A percentile compares a stretch with the other conserved stretches of the same genome.
Evolutionary conservation across 768 basidiomycete genomes (phyloP).

Genomic region (Dictyophora rubrovolvata): DNA sequence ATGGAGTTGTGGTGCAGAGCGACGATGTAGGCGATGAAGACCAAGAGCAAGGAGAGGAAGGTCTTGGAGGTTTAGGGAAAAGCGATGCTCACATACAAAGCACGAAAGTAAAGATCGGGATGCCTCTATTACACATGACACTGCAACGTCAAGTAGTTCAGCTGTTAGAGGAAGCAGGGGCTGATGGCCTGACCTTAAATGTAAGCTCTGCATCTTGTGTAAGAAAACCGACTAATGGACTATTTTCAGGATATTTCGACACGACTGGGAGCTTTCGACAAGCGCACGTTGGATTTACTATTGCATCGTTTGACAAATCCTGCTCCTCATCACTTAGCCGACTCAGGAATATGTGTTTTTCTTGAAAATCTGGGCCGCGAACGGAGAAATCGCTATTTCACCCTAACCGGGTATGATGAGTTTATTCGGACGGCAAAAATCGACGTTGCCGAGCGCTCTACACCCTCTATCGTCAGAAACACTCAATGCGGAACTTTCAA

Average conservation of each 20-base stretch:
- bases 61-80: conserved; percentile 21
- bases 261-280: conserved; percentile 61
- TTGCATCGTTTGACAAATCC: conserved; percentile 57
- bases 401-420: conserved; percentile 53
- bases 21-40: conserved; percentile 17
- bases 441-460: conserved; percentile 30
- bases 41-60: conserved; percentile 36
- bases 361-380: conserved; percentile 82
- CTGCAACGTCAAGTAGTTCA: conserved; percentile 76
- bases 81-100: background rate
- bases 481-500: conserved; percentile 46
- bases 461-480: conserved; percentile 35
- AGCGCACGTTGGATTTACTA: conserved; percentile 74
- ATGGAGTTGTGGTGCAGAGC: conserved; percentile 16
- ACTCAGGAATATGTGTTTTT: conserved; percentile 57
- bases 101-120: background rate
- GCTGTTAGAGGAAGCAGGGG: conserved; percentile 57
- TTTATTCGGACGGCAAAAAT: conserved; percentile 59
- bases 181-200: conserved; percentile 60
- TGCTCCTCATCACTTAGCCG: conserved; percentile 54
- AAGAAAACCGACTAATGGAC: conserved; percentile 4
- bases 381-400: conserved; percentile 79
- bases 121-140: conserved; percentile 37
- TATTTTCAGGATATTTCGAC: conserved; percentile 47
- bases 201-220: conserved; percentile 26